Percentiles rank a stretch among this genome's conserved stretches.
Conservation (phyloP, 495 filamentous ascomycete genomes). For the Lineolata rhizophorae region DNA sequence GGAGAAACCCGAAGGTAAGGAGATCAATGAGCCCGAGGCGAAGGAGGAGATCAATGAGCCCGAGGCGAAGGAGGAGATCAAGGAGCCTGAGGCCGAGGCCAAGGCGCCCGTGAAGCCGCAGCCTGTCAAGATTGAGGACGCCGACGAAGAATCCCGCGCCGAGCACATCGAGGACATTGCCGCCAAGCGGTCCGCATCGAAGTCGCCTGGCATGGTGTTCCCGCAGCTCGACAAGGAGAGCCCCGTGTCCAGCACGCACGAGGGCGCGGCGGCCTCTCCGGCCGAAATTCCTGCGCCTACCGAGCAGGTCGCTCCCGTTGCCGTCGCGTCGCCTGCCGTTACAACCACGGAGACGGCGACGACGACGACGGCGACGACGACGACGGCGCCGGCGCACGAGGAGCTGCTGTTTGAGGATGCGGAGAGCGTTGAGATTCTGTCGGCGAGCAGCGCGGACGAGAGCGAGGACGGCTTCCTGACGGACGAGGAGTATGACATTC, state of each 20-base stretch:
- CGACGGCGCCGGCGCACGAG: no score
- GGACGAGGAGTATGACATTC: constrained; percentile 93
- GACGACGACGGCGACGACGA: constrained; percentile 15
- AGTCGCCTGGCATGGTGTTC: constrained; percentile 70
- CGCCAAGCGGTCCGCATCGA: constrained; percentile 4
- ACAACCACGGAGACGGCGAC: constrained; percentile 11
- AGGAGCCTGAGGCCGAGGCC: background rate
- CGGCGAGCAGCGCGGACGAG: constrained; percentile 27
- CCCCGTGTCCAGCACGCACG: constrained; percentile 56
- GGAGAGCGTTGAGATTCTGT: constrained; percentile 19
- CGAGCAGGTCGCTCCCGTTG: background rate
- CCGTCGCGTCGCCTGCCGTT: background rate
- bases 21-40: background rate
- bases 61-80: background rate
- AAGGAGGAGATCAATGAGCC: background rate
- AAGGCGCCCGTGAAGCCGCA: background rate
- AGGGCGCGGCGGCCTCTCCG: constrained; percentile 18
- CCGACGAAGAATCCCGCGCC: constrained; percentile 12
- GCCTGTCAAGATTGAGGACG: background rate
- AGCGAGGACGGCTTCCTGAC: constrained; percentile 64
- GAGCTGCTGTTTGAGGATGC: constrained; percentile 16
- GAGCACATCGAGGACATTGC: constrained; percentile 10
- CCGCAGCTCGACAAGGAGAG: constrained; percentile 92
- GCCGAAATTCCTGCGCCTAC: constrained; percentile 11
- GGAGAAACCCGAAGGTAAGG: background rate